Evolutionary conservation across 768 basidiomycete genomes (phyloP), one percentile per base, ranked within the genome.

Genomic region (Gloeopeniophorella convolvens): DNA sequence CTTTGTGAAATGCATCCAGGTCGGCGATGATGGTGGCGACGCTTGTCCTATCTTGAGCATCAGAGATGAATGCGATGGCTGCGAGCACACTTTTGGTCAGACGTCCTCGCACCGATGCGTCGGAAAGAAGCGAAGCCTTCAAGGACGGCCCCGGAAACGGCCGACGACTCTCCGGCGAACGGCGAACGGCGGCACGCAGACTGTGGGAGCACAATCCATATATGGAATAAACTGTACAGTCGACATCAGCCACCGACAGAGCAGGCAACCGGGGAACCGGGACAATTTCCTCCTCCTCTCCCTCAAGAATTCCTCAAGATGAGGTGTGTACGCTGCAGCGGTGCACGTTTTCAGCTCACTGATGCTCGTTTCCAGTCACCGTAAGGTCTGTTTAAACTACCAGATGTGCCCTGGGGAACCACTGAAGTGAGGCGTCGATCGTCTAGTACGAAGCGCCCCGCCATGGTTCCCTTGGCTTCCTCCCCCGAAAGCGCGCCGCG

Each of bases 391-490:
- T 64, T 16, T 59, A 46, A 20, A 48, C 28, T 45, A 28, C 43
- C 24, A 51, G 42, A 45, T 35, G 11, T 46, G 40, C 55, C 30
- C 42, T 45, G 51, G 57, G 57, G 57, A 56, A 49, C 57, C 57
- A 44, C 59, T 66, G 33, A 66, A 54, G 41, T 43, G 52, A 46
- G 48, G 54, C 59, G 50, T 53, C 62, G 48, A 53, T 63, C 52
- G 42, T 63, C 27, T 66, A 95, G 93, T 97, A 84, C 76, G 94
- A 98, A 86, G 91, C 92, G 60, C 95, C 95, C 65, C 92, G 95
- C 67, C 90, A 94, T 72, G 95, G 95, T 66, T 96, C 93, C 59
- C 84, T 98, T 63, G 95, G 93, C 65, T 95, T 93, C 78, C 82
- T 97, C 57, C 95, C 95, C 65, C 82, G 89, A 68, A 98, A 99